phyloP scores from a whole-genome alignment of 2,329 filamentous ascomycete genomes.

The Xylariaceae sp. region DNA sequence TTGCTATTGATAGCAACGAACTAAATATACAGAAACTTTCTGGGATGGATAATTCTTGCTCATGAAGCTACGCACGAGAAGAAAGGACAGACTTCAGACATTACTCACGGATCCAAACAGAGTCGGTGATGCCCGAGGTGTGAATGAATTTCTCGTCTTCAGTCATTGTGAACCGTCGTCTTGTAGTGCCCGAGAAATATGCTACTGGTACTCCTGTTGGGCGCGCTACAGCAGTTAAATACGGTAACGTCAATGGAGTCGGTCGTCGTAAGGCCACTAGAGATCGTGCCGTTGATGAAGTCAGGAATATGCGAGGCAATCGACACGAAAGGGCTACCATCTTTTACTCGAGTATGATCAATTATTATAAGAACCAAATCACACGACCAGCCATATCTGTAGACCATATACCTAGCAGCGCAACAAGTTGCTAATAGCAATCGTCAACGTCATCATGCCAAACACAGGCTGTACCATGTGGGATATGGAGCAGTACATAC shows the following conservation, averaged over 20 bases:
- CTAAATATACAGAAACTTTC: no score
- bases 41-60: no score
- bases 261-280: not conserved
- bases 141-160: slow-evolving; percentile 35
- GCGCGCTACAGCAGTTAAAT: not conserved
- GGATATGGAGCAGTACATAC: no score
- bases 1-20: not conserved
- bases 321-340: not conserved
- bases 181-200: not conserved
- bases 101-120: slow-evolving; percentile 60
- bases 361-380: no score
- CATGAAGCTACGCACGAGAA: no score
- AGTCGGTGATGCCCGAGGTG: slow-evolving; percentile 57
- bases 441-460: not conserved
- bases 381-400: not conserved
- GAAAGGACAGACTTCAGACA: slow-evolving; percentile 55
- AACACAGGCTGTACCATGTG: no score
- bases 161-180: not conserved
- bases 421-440: not conserved
- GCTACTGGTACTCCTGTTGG: not conserved
- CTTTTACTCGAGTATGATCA: no score
- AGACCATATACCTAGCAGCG: not conserved
- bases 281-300: not conserved
- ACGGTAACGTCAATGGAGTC: not conserved
- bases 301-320: not conserved